Evolutionary conservation across 257 asterid genomes (phyloP).

Genomic region (Lantana camara): DNA sequence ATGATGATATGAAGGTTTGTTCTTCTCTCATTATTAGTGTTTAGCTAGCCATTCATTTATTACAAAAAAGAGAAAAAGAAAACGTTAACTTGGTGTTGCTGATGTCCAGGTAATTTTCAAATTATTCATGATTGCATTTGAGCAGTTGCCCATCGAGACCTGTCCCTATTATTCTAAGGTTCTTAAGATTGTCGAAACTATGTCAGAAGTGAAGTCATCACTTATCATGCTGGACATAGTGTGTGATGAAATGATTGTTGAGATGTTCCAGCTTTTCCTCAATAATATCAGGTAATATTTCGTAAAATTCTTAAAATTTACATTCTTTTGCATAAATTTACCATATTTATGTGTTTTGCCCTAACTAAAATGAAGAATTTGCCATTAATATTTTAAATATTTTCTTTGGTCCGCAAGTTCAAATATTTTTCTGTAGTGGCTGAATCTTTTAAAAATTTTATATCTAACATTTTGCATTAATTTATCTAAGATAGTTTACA

Average conservation of each 20-base stretch:
- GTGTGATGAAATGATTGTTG: constrained; percentile 31
- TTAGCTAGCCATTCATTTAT: neutral
- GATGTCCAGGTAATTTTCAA: constrained; percentile 46
- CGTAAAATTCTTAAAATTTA: no score
- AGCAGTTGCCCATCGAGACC: constrained; percentile 41
- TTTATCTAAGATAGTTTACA: neutral
- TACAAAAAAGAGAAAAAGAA: no score
- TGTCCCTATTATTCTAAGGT: constrained; percentile 38
- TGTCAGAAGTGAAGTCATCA: constrained; percentile 44
- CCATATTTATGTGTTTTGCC: no score
- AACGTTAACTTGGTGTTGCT: constrained; percentile 25
- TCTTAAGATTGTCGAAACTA: constrained; percentile 43
- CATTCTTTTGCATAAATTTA: no score
- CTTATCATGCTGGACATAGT: constrained; percentile 51
- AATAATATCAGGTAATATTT: constrained; percentile 42
- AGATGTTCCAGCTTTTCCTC: constrained; percentile 52
- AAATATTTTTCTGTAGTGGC: neutral
- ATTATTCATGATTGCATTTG: constrained; percentile 39
- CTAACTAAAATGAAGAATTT: no score
- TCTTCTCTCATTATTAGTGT: constrained; percentile 12
- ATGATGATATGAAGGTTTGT: constrained; percentile 44
- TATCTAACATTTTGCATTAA: neutral
- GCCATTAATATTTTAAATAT: no score
- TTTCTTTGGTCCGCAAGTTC: no score
- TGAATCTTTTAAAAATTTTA: neutral